phyloP scores from a whole-genome alignment of 352 stramenopile species.

The Pythium aquatile region DNA sequence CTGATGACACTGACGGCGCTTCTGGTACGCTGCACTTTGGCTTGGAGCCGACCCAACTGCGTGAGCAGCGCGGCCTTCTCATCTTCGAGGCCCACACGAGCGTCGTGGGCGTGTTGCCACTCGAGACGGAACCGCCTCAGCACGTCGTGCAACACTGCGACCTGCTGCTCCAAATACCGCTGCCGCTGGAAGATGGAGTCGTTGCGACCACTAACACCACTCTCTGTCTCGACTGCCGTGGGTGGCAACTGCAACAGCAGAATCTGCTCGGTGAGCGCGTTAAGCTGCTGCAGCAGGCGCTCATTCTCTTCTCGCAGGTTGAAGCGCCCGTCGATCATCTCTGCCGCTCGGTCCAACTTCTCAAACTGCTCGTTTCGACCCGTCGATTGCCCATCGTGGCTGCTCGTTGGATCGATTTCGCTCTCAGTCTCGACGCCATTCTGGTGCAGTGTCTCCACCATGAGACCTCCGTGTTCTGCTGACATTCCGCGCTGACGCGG shows the following conservation, averaged over 20 bases:
- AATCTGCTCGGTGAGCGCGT: slow-evolving; percentile 39
- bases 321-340: slow-evolving; percentile 32
- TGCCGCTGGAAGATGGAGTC: slow-evolving; percentile 5
- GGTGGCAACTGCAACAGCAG: slow-evolving; percentile 25
- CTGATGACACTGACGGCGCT: slow-evolving; percentile 12
- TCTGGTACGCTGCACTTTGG: slow-evolving; percentile 22
- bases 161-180: slow-evolving; percentile 51
- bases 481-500: slow-evolving; percentile 24
- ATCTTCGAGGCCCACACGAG: slow-evolving; percentile 31
- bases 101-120: slow-evolving; percentile 48
- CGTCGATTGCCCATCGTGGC: neutral
- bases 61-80: slow-evolving; percentile 44
- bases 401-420: neutral
- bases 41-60: slow-evolving; percentile 29
- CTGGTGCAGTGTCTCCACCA: slow-evolving; percentile 8
- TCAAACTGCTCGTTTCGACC: slow-evolving; percentile 21
- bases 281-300: slow-evolving; percentile 38
- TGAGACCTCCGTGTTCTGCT: neutral
- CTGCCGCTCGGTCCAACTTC: slow-evolving; percentile 19
- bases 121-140: slow-evolving; percentile 47
- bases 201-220: neutral
- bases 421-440: slow-evolving; percentile 4
- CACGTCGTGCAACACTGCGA: slow-evolving; percentile 47
- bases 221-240: neutral
- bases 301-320: slow-evolving; percentile 55